A percentile compares a stretch with the other conserved stretches of the same genome.
These are phyloP conservation scores for Penicillium sp. DNA, from an alignment of 2,329 filamentous ascomycete species.

Conservation along the genomic window DNA sequence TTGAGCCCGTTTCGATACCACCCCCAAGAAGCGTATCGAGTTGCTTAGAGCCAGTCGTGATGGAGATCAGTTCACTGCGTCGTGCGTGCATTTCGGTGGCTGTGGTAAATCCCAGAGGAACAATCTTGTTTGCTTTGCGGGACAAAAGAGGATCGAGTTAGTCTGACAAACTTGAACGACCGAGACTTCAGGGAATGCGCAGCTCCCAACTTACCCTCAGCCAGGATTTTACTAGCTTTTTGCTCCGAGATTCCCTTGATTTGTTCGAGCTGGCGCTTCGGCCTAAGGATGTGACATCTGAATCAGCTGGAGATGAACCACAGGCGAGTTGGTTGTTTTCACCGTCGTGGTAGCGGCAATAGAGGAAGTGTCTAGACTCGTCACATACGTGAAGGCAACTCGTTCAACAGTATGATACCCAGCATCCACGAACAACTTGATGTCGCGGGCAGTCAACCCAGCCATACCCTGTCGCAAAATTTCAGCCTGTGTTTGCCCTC, in stretches of 20 bases:
- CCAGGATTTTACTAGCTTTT: constrained; percentile 85
- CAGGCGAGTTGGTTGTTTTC: background rate
- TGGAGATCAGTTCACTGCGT: constrained; percentile 92
- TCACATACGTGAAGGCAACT: constrained; percentile 76
- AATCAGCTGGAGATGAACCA: background rate
- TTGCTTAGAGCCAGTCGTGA: constrained; percentile 96
- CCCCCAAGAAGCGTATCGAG: constrained; percentile 91
- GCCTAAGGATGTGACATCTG: constrained; percentile 36
- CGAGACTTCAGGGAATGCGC: background rate
- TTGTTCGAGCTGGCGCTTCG: constrained; percentile 73
- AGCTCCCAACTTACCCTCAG: constrained; percentile 63
- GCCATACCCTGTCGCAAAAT: constrained; percentile 61
- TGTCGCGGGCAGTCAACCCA: constrained; percentile 89
- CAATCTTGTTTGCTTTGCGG: constrained; percentile 74
- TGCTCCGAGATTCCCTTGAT: constrained; percentile 98
- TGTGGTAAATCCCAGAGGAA: constrained; percentile 98
- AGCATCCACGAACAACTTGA: constrained; percentile 84
- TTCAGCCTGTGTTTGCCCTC: background rate
- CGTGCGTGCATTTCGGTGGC: constrained; percentile 98
- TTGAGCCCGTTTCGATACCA: constrained; percentile 92
- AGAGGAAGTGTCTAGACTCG: background rate
- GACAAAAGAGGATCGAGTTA: constrained; percentile 8
- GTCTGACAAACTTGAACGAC: background rate
- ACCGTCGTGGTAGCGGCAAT: background rate
- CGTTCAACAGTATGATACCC: constrained; percentile 95